Base-by-base conservation (phyloP, 495 filamentous ascomycete genomes). In the Elasticomyces elasticus region DNA sequence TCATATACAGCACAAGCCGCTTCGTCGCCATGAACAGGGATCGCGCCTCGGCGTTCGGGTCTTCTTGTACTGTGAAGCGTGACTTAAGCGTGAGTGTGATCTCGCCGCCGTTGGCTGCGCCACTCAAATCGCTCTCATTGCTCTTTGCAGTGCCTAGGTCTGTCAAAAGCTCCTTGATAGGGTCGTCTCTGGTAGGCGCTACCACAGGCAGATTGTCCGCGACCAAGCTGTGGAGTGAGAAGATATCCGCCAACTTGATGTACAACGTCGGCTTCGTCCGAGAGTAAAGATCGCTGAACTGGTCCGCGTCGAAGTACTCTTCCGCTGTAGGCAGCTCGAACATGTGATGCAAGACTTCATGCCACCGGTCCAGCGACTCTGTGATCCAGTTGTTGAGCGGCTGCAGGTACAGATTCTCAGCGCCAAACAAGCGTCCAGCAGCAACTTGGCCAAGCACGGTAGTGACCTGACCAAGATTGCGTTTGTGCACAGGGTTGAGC, bases 241-340 rank as follows among this genome's bases (percentile, higher is more conserved):
- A 97, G 54, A 99, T 88, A 67, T 99, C 92, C 15, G 85, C 79
- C 83, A 97, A 89, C 69, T 99, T 99, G 69, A 99, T 94, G 72
- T 95, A 99, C 19, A 99, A 74, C 2, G 91, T 97, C 2, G 92
- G 92, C 64, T 95, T 94, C 48, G 87, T 90, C 62, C 91, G 88
- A 44, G 91, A 84, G 62, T 96, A 97, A 24, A 97, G 79, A 63
- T 99, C 92, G 60, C 96, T 95, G 76, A 91, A 97, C 59, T 96
- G 91, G 65, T 97, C 92, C 64, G 97, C 96, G 65, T 96, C 94
- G 66, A 95, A 98, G 20, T 90, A 89, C 42, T 79, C 77, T 66
- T 97, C 94, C 2, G 86, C 84, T 61, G 87, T 83, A n/a, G 85
- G 84, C 19, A 97, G 83, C 12, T 82, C 80, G 54, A 97, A 86